phyloP scores from a whole-genome alignment of 1,284 basidiomycete species.

The Ganoderma lingzhi region DNA sequence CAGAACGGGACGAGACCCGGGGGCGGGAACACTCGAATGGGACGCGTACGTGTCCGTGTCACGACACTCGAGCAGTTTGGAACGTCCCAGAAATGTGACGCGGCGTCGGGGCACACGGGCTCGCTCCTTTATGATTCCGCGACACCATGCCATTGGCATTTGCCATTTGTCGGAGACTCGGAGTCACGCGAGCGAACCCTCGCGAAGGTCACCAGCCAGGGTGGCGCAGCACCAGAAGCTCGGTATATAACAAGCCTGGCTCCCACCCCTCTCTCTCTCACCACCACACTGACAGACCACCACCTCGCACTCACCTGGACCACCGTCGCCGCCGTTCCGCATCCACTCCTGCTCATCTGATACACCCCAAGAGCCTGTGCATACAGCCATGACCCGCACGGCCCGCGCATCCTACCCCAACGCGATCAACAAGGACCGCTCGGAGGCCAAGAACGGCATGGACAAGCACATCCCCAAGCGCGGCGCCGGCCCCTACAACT shows the following conservation, averaged over 20 bases:
- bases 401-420: conserved; percentile 77
- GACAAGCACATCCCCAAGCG: conserved; percentile 80
- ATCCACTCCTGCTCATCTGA: neutral
- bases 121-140: conserved; percentile 20
- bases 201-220: conserved; percentile 13
- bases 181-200: conserved; percentile 31
- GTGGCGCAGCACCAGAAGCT: conserved; percentile 29
- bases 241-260: conserved; percentile 7
- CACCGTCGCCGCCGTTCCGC: neutral
- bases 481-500: conserved; percentile 84
- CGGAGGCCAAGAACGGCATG: conserved; percentile 79
- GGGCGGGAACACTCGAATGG: conserved; percentile 20
- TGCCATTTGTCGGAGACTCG: conserved; percentile 12
- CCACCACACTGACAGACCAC: neutral
- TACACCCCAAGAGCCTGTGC: conserved; percentile 6
- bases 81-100: conserved; percentile 32
- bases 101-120: conserved; percentile 15
- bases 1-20: conserved; percentile 29
- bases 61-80: conserved; percentile 15
- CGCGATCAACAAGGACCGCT: conserved; percentile 81
- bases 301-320: neutral
- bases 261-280: conserved; percentile 6
- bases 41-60: neutral
- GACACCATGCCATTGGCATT: neutral
- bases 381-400: conserved; percentile 74